Evolutionary conservation across 2,329 filamentous ascomycete species (phyloP).

Genomic region (Xylaria sp.): DNA sequence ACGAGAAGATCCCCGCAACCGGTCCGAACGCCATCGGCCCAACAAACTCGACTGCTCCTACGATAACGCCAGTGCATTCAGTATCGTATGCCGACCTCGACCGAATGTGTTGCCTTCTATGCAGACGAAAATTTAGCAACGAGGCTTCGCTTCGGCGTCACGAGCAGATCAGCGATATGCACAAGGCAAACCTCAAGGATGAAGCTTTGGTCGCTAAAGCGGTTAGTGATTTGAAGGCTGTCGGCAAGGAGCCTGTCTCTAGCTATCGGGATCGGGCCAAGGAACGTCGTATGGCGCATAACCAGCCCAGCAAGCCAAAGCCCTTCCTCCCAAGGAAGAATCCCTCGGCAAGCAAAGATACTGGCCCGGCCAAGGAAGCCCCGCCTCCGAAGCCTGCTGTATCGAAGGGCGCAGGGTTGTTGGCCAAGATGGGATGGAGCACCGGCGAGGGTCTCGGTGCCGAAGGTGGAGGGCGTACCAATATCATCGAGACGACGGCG

Average conservation of each 20-base stretch:
- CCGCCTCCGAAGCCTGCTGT: constrained; percentile 41
- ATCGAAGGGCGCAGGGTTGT: constrained; percentile 67
- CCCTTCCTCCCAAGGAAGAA: constrained; percentile 34
- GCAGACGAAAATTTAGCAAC: constrained; percentile 45
- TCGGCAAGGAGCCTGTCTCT: constrained; percentile 39
- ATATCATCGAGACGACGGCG: constrained; percentile 64
- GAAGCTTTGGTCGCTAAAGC: constrained; percentile 36
- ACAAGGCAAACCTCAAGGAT: constrained; percentile 40
- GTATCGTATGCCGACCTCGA: constrained; percentile 64
- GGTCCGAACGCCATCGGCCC: constrained; percentile 31
- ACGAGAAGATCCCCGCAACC: constrained; percentile 34
- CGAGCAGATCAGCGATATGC: constrained; percentile 49
- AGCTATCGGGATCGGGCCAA: constrained; percentile 68
- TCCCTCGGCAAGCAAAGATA: constrained; percentile 38
- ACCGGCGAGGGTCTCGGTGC: constrained; percentile 67
- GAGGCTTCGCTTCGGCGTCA: constrained; percentile 46
- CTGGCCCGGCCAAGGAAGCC: constrained; percentile 43
- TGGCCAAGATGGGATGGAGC: constrained; percentile 75
- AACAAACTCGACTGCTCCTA: constrained; percentile 12
- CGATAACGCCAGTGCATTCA: constrained; percentile 40
- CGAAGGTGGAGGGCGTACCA: constrained; percentile 62
- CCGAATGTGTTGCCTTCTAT: constrained; percentile 46
- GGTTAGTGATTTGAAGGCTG: constrained; percentile 35
- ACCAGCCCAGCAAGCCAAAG: constrained; percentile 59
- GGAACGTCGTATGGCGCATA: constrained; percentile 65